phyloP scores from a whole-genome alignment of 176 grass and related monocot genomes.

The Themeda triandra region DNA sequence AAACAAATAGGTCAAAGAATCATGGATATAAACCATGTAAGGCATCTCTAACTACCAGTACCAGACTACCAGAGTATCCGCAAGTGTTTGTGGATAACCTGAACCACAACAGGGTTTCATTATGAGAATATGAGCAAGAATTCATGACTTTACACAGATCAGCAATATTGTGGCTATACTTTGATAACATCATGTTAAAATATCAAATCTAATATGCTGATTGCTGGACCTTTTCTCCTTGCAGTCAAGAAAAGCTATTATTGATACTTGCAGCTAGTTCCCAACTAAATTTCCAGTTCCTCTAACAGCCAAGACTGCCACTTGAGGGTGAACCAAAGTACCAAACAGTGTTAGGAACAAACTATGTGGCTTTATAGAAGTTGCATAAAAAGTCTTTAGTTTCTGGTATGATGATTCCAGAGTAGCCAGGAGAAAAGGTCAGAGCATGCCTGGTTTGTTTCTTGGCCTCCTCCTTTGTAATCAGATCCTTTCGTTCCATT shows the following conservation, averaged over 20 bases:
- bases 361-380: neutral
- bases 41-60: neutral
- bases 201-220: neutral
- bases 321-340: neutral
- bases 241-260: neutral
- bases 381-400: constrained; percentile 6
- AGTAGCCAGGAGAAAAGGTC: neutral
- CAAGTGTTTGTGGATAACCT: neutral
- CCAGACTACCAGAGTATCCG: neutral
- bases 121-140: neutral
- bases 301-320: neutral
- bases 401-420: neutral
- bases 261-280: neutral
- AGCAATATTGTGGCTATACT: neutral
- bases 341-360: neutral
- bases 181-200: neutral
- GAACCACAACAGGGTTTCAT: neutral
- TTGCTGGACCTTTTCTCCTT: neutral
- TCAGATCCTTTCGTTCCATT: constrained; percentile 95
- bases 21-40: neutral
- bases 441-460: constrained; percentile 75
- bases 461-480: constrained; percentile 68
- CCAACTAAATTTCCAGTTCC: constrained; percentile 1
- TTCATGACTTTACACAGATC: neutral
- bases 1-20: neutral